Percentiles rank a stretch among this genome's conserved stretches.
These are phyloP conservation scores for Diutina ranongensis DNA, from an alignment of 1,139 yeast genomes.

Conservation along the genomic window DNA sequence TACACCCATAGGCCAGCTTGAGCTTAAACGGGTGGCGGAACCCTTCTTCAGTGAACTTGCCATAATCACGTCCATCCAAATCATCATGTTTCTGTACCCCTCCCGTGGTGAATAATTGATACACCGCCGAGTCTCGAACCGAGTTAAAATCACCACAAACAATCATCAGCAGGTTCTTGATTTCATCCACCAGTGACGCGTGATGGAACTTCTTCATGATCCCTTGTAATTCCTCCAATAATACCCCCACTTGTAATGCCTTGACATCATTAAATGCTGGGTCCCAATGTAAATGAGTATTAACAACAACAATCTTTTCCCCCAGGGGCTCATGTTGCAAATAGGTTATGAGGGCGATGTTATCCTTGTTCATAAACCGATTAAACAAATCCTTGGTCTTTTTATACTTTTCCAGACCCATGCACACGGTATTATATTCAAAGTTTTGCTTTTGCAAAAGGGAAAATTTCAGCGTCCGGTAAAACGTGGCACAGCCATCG, in stretches of 20 bases:
- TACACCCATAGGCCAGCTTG: conserved; percentile 72
- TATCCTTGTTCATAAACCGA: conserved; percentile 93
- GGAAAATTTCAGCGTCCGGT: conserved; percentile 55
- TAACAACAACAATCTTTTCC: conserved; percentile 62
- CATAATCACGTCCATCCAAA: conserved; percentile 79
- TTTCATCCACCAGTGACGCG: conserved; percentile 36
- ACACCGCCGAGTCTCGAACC: conserved; percentile 78
- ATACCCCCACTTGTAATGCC: conserved; percentile 85
- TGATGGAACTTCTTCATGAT: conserved; percentile 42
- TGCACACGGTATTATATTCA: conserved; percentile 82
- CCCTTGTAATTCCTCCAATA: conserved; percentile 75
- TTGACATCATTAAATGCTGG: conserved; percentile 95
- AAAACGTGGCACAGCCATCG: conserved; percentile 96
- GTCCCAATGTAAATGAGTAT: conserved; percentile 98
- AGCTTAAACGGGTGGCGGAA: conserved; percentile 71
- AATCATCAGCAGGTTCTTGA: conserved; percentile 59
- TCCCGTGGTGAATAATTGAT: conserved; percentile 78
- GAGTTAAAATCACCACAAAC: conserved; percentile 97
- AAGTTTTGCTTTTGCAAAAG: conserved; percentile 61
- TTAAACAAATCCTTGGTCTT: conserved; percentile 91
- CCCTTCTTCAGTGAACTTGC: conserved; percentile 83
- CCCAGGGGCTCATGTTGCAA: conserved; percentile 68
- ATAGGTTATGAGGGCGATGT: conserved; percentile 73
- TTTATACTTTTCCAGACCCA: conserved; percentile 80
- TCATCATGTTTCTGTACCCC: conserved; percentile 64